Base-by-base conservation (phyloP, 768 basidiomycete genomes). In the Guyanaporus albipodus region DNA sequence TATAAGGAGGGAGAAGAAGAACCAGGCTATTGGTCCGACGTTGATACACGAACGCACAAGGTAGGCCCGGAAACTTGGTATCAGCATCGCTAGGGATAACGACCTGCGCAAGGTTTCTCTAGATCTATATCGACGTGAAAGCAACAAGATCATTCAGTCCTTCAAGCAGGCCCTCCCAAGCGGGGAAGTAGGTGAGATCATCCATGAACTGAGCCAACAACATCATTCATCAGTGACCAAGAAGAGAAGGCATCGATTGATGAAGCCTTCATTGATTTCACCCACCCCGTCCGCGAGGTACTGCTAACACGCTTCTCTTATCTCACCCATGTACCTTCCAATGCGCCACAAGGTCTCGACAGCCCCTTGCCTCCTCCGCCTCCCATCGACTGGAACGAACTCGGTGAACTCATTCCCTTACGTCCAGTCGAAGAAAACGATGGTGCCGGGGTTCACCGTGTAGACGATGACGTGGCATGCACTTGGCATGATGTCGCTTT, bases 161-260 rank as follows among this genome's bases (percentile, higher is more conserved):
- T 94, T 96, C 69, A 86, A 85, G 60, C 85, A 91, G 41, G 70
- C 80, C 48, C 71, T 92, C 29, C 84, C 89, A 2, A 77, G 70
- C 5, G 89, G 84, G 18, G 91, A 95, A 71, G 76, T 95, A 44
- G 92, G 92, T 91, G 53, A 57, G 73, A 46, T 15, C 12, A 27
- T 39, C 19, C 21, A 24, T 17, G 31, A 9, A 4, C 38, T 24
- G 17, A 33, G 21, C 38, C 18, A 27, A 24, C 37, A 4, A 10
- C 7, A 46, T 52, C 21, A 28, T 35, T 47, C 28, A 41, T 44
- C 33, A 31, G 9, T 22, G 31, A n/a, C n/a, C n/a, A 34, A 24
- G 38, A 63, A 93, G 95, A 99, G 68, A 96, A 94, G 63, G 96
- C 96, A 19, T 95, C 91, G 0, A 96, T 98, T 28, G 96, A 98